Percentiles rank a stretch among this genome's conserved stretches.
Evolutionary conservation across 208 protist species (phyloP).

Genomic region (Acanthamoeba royreba): DNA sequence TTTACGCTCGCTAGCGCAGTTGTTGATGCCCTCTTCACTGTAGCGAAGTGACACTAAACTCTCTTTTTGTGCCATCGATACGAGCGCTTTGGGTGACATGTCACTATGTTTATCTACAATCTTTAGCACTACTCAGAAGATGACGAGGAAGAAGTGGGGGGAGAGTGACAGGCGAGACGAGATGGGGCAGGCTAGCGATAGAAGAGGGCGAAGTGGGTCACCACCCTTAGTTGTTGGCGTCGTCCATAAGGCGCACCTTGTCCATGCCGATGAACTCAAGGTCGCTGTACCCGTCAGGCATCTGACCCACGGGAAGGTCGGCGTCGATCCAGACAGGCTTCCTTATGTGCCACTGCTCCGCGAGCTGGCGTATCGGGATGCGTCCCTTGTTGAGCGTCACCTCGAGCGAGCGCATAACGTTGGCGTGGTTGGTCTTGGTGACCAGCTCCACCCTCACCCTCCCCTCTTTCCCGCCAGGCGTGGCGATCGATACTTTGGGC

Average conservation of each 20-base stretch:
- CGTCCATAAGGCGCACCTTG: not conserved
- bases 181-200: no score
- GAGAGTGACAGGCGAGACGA: no score
- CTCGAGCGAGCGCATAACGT: not conserved
- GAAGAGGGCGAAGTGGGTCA: no score
- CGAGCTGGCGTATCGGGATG: not conserved
- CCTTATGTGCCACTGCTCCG: not conserved
- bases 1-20: no score
- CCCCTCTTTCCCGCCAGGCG: not conserved
- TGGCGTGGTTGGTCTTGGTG: not conserved
- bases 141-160: no score
- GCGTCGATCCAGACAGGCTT: not conserved
- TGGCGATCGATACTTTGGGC: not conserved
- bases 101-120: no score
- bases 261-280: not conserved
- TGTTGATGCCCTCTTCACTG: no score
- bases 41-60: no score
- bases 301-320: not conserved
- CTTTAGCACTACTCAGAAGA: no score
- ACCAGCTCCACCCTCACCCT: not conserved
- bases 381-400: not conserved
- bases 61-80: no score
- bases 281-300: not conserved
- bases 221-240: not conserved
- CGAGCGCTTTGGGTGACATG: no score